These are phyloP conservation scores for Zelopaecilomyces penicillatus DNA, from an alignment of 2,329 filamentous ascomycete species.

Conservation along the genomic window DNA sequence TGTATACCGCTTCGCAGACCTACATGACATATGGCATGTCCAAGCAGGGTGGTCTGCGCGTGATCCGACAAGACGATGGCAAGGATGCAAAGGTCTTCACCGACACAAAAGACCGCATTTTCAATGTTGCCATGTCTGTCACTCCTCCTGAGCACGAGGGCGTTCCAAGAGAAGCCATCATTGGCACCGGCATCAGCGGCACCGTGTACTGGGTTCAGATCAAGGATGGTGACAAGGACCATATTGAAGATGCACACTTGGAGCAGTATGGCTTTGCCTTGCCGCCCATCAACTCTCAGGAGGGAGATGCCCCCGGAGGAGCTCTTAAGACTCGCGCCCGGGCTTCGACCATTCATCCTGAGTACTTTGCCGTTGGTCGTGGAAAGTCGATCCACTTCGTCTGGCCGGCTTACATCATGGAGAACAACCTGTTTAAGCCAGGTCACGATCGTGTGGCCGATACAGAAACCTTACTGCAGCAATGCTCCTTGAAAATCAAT, in stretches of 20 bases:
- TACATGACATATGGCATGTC: conserved; percentile 94
- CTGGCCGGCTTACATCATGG: conserved; percentile 55
- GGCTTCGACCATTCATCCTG: conserved; percentile 77
- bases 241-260: conserved; percentile 68
- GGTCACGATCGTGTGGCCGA: conserved; percentile 65
- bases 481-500: conserved; percentile 86
- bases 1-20: conserved; percentile 79
- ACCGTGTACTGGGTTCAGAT: conserved; percentile 94
- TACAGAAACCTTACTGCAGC: conserved; percentile 76
- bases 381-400: conserved; percentile 95
- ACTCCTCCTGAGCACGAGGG: conserved; percentile 48
- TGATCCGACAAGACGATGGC: conserved; percentile 91
- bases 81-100: conserved; percentile 88
- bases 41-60: conserved; percentile 83
- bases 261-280: conserved; percentile 84
- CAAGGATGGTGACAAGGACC: conserved; percentile 66
- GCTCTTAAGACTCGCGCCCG: conserved; percentile 93
- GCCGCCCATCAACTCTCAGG: conserved; percentile 74
- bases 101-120: conserved; percentile 84
- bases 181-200: conserved; percentile 89
- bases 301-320: conserved; percentile 84
- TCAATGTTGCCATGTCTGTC: conserved; percentile 80
- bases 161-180: conserved; percentile 66
- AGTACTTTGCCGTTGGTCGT: conserved; percentile 90
- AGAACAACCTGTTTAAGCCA: conserved; percentile 54